A percentile compares a stretch with the other conserved stretches of the same genome.
These are phyloP conservation scores for Achaetomium macrosporum DNA, from an alignment of 2,329 filamentous ascomycete genomes.

Conservation along the genomic window DNA sequence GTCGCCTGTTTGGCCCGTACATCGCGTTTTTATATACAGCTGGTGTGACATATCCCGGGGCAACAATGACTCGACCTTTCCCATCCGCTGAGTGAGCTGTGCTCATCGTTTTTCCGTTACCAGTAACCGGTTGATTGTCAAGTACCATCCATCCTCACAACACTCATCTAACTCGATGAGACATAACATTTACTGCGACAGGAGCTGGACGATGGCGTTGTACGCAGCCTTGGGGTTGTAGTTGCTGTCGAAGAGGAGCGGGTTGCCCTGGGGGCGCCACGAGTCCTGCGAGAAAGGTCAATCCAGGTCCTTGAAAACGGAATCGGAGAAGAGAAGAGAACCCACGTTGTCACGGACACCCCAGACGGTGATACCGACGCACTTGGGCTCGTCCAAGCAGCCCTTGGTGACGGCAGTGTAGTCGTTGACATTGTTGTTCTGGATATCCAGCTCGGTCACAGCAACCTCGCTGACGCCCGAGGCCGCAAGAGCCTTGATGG, in stretches of 20 bases:
- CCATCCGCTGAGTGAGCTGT: no score
- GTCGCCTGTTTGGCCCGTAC: no score
- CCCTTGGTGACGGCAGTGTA: slow-evolving; percentile 54
- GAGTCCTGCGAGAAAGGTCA: slow-evolving; percentile 35
- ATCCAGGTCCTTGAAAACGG: neutral
- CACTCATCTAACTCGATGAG: neutral
- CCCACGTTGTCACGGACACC: slow-evolving; percentile 42
- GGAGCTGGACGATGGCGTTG: slow-evolving; percentile 35
- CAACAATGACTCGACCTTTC: no score
- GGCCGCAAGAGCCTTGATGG: slow-evolving; percentile 47
- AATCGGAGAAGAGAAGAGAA: slow-evolving; percentile 1
- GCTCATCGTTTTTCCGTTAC: no score
- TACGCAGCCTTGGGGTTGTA: slow-evolving; percentile 49
- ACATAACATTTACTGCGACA: slow-evolving; percentile 7
- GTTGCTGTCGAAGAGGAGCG: slow-evolving; percentile 48
- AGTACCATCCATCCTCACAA: neutral
- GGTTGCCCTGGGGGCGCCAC: slow-evolving; percentile 45
- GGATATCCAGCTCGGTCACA: slow-evolving; percentile 64
- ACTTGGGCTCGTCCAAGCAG: slow-evolving; percentile 53
- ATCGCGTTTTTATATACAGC: no score
- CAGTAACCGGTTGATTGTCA: no score
- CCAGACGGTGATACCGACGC: slow-evolving; percentile 63
- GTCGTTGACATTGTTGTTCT: slow-evolving; percentile 47
- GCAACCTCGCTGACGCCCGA: slow-evolving; percentile 51
- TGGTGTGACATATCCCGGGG: no score